Evolutionary conservation across 768 basidiomycete genomes (phyloP).

Genomic region (Hemileccinum impolitum): DNA sequence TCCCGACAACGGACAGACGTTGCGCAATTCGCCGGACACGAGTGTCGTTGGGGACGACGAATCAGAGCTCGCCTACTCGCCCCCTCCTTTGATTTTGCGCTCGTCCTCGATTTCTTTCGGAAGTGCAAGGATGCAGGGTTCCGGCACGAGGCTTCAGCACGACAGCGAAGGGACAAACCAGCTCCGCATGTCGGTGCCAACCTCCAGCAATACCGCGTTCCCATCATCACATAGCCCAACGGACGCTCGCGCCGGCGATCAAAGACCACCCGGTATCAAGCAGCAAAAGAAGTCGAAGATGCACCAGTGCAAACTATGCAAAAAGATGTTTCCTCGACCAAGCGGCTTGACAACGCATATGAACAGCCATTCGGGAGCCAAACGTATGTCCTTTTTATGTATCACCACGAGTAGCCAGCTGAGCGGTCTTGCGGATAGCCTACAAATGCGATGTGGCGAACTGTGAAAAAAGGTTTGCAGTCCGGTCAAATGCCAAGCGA

Average conservation of each 20-base stretch:
- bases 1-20: slow-evolving; percentile 23
- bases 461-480: slow-evolving; percentile 68
- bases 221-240: slow-evolving; percentile 9
- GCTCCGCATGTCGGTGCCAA: slow-evolving; percentile 8
- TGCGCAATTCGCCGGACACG: slow-evolving; percentile 16
- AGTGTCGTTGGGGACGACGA: slow-evolving; percentile 16
- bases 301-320: slow-evolving; percentile 45
- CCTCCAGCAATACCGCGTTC: slow-evolving; percentile 5
- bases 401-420: slow-evolving; percentile 3
- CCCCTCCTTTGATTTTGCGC: slow-evolving; percentile 3
- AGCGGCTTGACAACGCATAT: slow-evolving; percentile 52
- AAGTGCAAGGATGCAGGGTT: slow-evolving; percentile 17
- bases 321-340: slow-evolving; percentile 46
- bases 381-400: slow-evolving; percentile 35
- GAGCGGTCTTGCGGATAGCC: slow-evolving; percentile 11
- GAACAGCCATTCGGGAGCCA: slow-evolving; percentile 51
- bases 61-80: slow-evolving; percentile 7
- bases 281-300: slow-evolving; percentile 43
- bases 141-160: slow-evolving; percentile 22
- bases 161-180: slow-evolving; percentile 13
- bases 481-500: slow-evolving; percentile 77
- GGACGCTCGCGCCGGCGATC: slow-evolving; percentile 7
- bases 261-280: slow-evolving; percentile 7
- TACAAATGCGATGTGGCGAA: slow-evolving; percentile 51
- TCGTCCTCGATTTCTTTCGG: slow-evolving; percentile 5